Conservation (phyloP, 1,284 basidiomycete species). For the Ganoderma meredithae region DNA sequence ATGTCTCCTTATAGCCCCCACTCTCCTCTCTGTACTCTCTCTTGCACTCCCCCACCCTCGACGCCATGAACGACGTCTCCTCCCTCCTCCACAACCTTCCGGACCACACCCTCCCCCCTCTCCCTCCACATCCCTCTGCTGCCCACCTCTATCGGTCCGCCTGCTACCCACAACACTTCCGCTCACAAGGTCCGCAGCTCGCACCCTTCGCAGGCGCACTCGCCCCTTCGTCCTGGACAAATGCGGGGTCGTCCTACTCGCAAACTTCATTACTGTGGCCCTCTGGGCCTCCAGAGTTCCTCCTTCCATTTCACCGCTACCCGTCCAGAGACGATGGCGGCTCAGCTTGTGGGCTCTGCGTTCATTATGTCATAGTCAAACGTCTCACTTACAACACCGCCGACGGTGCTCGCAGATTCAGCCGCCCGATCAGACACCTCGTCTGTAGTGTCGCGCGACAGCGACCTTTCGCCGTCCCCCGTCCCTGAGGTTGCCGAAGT, state of each 20-base stretch:
- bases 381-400: slow-evolving; percentile 13
- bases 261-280: slow-evolving; percentile 27
- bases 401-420: slow-evolving; percentile 38
- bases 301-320: slow-evolving; percentile 35
- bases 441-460: slow-evolving; percentile 36
- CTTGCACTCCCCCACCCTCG: slow-evolving; percentile 19
- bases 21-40: slow-evolving; percentile 15
- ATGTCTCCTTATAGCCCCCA: slow-evolving; percentile 24
- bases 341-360: slow-evolving; percentile 30
- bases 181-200: slow-evolving; percentile 28
- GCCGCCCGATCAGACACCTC: slow-evolving; percentile 53
- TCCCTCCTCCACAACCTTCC: slow-evolving; percentile 30
- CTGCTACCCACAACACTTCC: slow-evolving; percentile 21
- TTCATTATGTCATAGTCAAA: slow-evolving; percentile 12
- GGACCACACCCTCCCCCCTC: slow-evolving; percentile 14
- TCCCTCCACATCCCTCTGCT: slow-evolving; percentile 18
- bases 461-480: slow-evolving; percentile 35
- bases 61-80: slow-evolving; percentile 27
- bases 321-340: slow-evolving; percentile 18
- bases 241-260: slow-evolving; percentile 26
- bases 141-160: slow-evolving; percentile 16
- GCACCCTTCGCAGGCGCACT: slow-evolving; percentile 32
- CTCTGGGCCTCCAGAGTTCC: slow-evolving; percentile 33
- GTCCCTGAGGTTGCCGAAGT: slow-evolving; percentile 48
- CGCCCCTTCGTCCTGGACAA: slow-evolving; percentile 29